Evolutionary conservation across 2,329 filamentous ascomycete genomes (phyloP).

Genomic region (Diaporthe australafricana): DNA sequence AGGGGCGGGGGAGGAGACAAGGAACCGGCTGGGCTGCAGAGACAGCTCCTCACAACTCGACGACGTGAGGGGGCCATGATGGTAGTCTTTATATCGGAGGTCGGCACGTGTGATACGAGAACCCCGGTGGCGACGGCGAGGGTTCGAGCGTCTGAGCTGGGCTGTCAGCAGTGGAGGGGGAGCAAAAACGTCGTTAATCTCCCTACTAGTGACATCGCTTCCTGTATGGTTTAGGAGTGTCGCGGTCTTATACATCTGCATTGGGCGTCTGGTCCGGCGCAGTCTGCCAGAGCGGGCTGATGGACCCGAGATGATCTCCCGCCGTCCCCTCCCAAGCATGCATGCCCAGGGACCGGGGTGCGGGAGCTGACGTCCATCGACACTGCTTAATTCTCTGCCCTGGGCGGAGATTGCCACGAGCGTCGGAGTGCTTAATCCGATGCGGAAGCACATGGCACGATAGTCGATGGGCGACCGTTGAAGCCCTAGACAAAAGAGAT

Average conservation of each 20-base stretch:
- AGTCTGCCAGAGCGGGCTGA: constrained; percentile 15
- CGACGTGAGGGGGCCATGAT: not conserved
- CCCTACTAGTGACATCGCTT: constrained; percentile 22
- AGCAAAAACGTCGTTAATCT: constrained; percentile 16
- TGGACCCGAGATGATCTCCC: constrained; percentile 24
- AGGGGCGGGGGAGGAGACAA: not conserved
- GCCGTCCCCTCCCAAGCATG: not conserved
- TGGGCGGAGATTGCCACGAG: constrained; percentile 13
- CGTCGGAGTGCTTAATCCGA: not conserved
- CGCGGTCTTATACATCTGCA: constrained; percentile 5
- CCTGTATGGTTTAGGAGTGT: constrained; percentile 23
- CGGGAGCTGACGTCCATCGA: constrained; percentile 1
- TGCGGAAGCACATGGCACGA: constrained; percentile 13
- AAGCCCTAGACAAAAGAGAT: not conserved
- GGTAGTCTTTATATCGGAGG: constrained; percentile 4
- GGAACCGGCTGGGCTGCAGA: not conserved
- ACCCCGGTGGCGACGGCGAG: constrained; percentile 13
- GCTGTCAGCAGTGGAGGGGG: not conserved
- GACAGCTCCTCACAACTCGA: not conserved
- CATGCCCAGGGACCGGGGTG: constrained; percentile 20
- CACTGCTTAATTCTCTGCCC: constrained; percentile 22
- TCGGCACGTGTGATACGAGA: not conserved
- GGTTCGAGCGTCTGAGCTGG: not conserved
- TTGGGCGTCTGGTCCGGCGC: constrained; percentile 10
- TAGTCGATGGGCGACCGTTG: constrained; percentile 1